These are phyloP conservation scores for Blastocladiella britannica DNA, from an alignment of 192 early-diverging fungal species.

Conservation along the genomic window DNA sequence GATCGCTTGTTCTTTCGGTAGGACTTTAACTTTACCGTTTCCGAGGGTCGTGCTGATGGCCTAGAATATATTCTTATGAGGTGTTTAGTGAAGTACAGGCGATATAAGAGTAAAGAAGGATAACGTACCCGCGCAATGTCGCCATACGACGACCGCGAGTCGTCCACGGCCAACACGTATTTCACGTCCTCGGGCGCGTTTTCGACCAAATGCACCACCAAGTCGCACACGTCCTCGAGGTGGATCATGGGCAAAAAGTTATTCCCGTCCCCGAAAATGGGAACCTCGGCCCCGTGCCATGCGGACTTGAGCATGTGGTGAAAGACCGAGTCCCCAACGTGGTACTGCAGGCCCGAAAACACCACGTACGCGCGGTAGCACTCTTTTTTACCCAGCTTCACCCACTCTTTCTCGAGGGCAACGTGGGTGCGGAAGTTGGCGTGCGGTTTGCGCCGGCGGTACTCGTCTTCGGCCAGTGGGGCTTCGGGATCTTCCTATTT, in stretches of 20 bases:
- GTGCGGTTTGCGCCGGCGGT: constrained; percentile 30
- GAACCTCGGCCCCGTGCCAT: constrained; percentile 32
- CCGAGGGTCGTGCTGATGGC: constrained; percentile 27
- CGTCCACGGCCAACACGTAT: constrained; percentile 38
- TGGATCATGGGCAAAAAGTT: constrained; percentile 34
- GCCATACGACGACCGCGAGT: constrained; percentile 22
- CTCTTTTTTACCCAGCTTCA: constrained; percentile 31
- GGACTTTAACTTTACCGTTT: constrained; percentile 26
- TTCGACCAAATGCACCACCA: constrained; percentile 33
- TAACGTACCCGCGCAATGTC: constrained; percentile 27
- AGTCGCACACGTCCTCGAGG: constrained; percentile 30
- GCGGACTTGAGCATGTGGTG: constrained; percentile 33
- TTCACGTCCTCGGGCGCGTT: constrained; percentile 18
- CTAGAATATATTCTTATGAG: too few relatives aligned
- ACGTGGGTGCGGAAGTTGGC: constrained; percentile 34
- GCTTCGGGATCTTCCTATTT: constrained; percentile 28
- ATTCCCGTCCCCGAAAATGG: constrained; percentile 30
- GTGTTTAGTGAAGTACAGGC: too few relatives aligned
- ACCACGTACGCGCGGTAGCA: constrained; percentile 29
- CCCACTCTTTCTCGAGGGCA: constrained; percentile 27
- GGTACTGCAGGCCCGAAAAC: constrained; percentile 30
- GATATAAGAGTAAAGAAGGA: background rate
- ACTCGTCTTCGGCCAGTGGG: constrained; percentile 33
- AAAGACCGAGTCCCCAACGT: constrained; percentile 31
- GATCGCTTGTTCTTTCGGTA: constrained; percentile 28